Conservation (phyloP, 148 eudicot species). For the Chenopodium formosanum region DNA sequence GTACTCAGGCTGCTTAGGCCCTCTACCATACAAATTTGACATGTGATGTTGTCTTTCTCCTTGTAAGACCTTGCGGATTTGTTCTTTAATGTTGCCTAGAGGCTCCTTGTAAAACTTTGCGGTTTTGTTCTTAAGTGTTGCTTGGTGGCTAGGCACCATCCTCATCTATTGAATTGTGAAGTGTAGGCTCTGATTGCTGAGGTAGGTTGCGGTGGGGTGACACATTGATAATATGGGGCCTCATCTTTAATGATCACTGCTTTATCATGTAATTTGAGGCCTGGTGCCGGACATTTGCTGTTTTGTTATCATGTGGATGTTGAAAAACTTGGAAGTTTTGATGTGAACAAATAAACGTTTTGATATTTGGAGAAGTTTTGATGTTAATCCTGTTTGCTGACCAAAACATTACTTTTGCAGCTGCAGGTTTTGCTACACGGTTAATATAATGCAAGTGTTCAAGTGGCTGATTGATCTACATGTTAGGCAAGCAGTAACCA, state of each 20-base stretch:
- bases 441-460: not conserved
- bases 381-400: not conserved
- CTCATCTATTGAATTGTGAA: not conserved
- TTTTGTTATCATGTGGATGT: not conserved
- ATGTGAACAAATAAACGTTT: too few species aligned
- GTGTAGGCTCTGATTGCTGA: not conserved
- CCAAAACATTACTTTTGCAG: not conserved
- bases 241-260: not conserved
- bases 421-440: not conserved
- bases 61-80: not conserved
- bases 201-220: not conserved
- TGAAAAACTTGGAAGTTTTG: too few species aligned
- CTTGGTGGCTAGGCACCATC: not conserved
- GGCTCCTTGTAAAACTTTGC: too few species aligned
- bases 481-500: not conserved
- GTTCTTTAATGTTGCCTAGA: not conserved
- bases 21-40: not conserved
- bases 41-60: not conserved
- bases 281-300: not conserved
- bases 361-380: not conserved
- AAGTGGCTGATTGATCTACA: not conserved
- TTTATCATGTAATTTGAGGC: not conserved
- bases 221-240: not conserved
- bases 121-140: too few species aligned
- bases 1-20: not conserved